A percentile compares a stretch with the other conserved stretches of the same genome.
These are phyloP conservation scores for Blastobotrys serpentis DNA, from an alignment of 1,139 yeast genomes.

Conservation along the genomic window DNA sequence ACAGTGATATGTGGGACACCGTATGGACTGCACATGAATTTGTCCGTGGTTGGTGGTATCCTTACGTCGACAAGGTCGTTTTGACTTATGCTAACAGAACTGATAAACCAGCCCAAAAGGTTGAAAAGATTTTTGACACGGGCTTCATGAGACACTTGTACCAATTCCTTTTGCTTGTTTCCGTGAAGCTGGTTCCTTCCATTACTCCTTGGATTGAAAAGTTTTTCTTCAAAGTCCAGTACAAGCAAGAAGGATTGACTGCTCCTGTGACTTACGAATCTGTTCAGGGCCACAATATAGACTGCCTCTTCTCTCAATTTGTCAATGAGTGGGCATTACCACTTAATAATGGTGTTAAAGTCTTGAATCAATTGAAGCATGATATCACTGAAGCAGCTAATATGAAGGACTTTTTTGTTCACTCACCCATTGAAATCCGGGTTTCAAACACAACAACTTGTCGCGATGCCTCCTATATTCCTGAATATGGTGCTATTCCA, in stretches of 20 bases:
- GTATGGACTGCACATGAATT: conserved; percentile 91
- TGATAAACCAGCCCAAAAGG: conserved; percentile 63
- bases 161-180: conserved; percentile 72
- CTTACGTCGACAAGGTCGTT: conserved; percentile 80
- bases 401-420: conserved; percentile 69
- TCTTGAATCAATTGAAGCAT: conserved; percentile 60
- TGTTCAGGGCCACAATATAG: conserved; percentile 90
- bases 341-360: conserved; percentile 68
- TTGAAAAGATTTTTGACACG: conserved; percentile 85
- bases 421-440: conserved; percentile 94
- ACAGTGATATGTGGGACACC: conserved; percentile 53
- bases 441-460: conserved; percentile 78
- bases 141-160: conserved; percentile 72
- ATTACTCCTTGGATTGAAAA: conserved; percentile 81
- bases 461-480: conserved; percentile 23
- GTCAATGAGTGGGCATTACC: conserved; percentile 98
- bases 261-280: conserved; percentile 66
- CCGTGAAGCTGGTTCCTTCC: conserved; percentile 69
- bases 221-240: conserved; percentile 82
- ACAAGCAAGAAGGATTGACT: conserved; percentile 63
- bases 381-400: conserved; percentile 62
- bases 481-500: conserved; percentile 62
- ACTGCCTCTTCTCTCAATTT: conserved; percentile 89
- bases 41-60: conserved; percentile 97
- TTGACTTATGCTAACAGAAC: conserved; percentile 86